Evolutionary conservation across 2,329 filamentous ascomycete genomes (phyloP).

Genomic region (Trichoderma atrobrunneum): DNA sequence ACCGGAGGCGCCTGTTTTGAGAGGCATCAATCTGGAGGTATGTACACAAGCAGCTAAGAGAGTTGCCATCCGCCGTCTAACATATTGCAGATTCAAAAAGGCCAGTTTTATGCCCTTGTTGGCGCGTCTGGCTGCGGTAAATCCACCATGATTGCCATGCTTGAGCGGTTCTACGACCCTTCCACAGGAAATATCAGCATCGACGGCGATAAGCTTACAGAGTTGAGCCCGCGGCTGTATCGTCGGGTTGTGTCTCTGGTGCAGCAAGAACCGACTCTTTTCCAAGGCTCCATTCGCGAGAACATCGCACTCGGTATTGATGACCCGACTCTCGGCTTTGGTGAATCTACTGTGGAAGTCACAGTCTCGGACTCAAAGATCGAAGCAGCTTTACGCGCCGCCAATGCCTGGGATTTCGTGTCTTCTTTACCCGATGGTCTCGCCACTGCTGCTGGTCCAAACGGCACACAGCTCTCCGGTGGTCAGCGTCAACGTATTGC

Average conservation of each 20-base stretch:
- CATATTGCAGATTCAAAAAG: constrained; percentile 38
- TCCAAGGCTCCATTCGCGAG: constrained; percentile 76
- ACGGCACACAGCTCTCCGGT: constrained; percentile 21
- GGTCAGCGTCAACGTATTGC: constrained; percentile 24
- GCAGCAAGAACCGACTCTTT: constrained; percentile 63
- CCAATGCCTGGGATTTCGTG: constrained; percentile 51
- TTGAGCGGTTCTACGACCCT: constrained; percentile 46
- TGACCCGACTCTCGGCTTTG: not conserved
- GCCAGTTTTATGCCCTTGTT: constrained; percentile 53
- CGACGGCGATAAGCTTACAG: constrained; percentile 40
- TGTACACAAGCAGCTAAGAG: not conserved
- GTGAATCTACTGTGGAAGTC: constrained; percentile 24
- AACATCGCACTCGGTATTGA: constrained; percentile 57
- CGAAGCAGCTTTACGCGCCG: constrained; percentile 44
- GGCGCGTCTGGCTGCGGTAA: constrained; percentile 59
- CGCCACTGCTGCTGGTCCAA: constrained; percentile 80
- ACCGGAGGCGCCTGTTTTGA: constrained; percentile 39
- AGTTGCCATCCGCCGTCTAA: not conserved
- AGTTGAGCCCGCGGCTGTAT: constrained; percentile 49
- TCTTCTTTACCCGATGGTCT: constrained; percentile 89
- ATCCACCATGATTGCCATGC: constrained; percentile 56
- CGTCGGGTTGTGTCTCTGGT: constrained; percentile 53
- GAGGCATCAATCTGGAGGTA: constrained; percentile 41
- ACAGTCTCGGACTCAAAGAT: constrained; percentile 37
- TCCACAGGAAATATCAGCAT: constrained; percentile 46